Evolutionary conservation across 192 early-diverging fungal species (phyloP), one percentile per base, ranked within the genome.

Genomic region (Chytriomyces hyalinus): DNA sequence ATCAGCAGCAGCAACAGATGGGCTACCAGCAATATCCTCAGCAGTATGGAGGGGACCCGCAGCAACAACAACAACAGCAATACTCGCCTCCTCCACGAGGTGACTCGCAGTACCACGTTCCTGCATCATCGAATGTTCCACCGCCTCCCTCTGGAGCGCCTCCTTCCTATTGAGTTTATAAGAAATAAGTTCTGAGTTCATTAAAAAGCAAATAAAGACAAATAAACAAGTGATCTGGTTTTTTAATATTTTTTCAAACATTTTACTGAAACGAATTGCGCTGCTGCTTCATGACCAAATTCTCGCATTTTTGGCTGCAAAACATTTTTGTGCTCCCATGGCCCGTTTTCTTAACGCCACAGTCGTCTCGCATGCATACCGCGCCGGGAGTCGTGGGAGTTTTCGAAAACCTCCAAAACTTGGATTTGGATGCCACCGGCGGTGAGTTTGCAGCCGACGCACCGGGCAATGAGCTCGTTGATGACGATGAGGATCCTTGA

Each of bases 301-400:
- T 73, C 46, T 73, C 71, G 11, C 71, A 73, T 24, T 73, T 26
- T 4, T 26, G 10, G 43, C 59, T 62, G 45, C 71, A 73, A n/a
- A 73, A 73, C 57, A 73, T n/a, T 73, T 62, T 62, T 22, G 71
- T 49, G n/a, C 24, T 15, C 3, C 71, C 71, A 73, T 73, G 49
- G 3, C 71, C 71, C 17, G 45, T 49, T 60, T 73, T 73, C 20
- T 62, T 28, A 3, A 49, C 49, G n/a, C 71, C 71, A 61, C 71
- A 73, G 6, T 48, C 71, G 7, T n/a, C 46, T 20, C 71, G 20
- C 20, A 73, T 20, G 45, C 71, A 73, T 4, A 73, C 47, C 7
- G 53, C 44, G 20, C 20, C 20, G 53, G 53, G 53, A 57, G 13
- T 20, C 15, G 53, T 20, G 13, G 13, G 53, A n/a, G 0, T 20